These are phyloP conservation scores for Fusarium odoratissimum DNA, from an alignment of 2,329 filamentous ascomycete species.

Conservation along the genomic window DNA sequence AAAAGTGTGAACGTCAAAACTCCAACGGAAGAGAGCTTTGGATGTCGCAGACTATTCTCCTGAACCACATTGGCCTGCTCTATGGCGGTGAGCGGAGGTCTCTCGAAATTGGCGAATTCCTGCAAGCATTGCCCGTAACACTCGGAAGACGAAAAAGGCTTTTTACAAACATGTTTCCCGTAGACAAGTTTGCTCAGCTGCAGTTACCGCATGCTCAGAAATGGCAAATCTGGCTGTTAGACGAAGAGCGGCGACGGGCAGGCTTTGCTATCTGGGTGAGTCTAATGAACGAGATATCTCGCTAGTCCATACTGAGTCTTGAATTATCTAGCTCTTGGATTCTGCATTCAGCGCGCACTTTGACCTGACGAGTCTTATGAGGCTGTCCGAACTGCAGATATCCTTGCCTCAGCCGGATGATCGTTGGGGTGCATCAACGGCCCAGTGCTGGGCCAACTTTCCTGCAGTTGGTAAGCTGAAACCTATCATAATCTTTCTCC, in stretches of 20 bases:
- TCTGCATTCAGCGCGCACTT: not conserved
- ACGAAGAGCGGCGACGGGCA: not conserved
- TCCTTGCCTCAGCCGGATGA: slow-evolving; percentile 4
- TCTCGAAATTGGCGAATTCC: slow-evolving; percentile 2
- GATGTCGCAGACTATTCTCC: slow-evolving; percentile 4
- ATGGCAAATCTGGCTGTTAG: slow-evolving; percentile 8
- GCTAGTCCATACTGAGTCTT: not conserved
- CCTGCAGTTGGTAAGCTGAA: not conserved
- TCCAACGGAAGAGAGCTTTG: slow-evolving; percentile 3
- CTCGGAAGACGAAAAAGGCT: not conserved
- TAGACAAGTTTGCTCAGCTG: slow-evolving; percentile 12
- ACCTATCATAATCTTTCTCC: no score
- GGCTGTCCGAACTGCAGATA: slow-evolving; percentile 7
- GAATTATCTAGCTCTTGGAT: not conserved
- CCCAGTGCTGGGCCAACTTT: slow-evolving; percentile 4
- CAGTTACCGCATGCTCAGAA: slow-evolving; percentile 4
- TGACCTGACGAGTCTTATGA: slow-evolving; percentile 4
- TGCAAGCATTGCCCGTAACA: not conserved
- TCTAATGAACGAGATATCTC: not conserved
- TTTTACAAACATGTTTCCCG: slow-evolving; percentile 13
- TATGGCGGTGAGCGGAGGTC: slow-evolving; percentile 8
- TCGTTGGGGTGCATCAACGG: slow-evolving; percentile 3
- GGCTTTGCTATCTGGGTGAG: slow-evolving; percentile 14
- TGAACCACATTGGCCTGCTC: slow-evolving; percentile 6
- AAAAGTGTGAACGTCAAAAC: slow-evolving; percentile 2